Percentiles rank a stretch among this genome's conserved stretches.
Conservation (phyloP, 2,329 filamentous ascomycete genomes). For the Calonectria hawksworthii region DNA sequence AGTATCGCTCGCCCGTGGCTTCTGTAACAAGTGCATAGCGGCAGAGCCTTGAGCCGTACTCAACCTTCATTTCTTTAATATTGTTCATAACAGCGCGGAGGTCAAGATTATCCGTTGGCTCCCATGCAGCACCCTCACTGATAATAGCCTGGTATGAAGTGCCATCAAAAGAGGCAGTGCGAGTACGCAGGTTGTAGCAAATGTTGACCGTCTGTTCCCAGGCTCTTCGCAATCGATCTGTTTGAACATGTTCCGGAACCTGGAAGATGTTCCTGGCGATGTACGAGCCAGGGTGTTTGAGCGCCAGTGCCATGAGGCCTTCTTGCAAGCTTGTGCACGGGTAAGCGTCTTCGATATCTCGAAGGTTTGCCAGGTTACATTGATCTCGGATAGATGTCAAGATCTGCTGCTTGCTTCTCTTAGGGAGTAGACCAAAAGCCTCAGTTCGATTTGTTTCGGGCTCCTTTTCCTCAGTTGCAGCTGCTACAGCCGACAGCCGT, state of each 20-base stretch:
- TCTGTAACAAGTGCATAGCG: conserved; percentile 23
- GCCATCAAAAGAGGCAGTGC: conserved; percentile 13
- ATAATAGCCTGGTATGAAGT: background rate
- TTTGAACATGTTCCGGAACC: background rate
- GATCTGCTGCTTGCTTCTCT: background rate
- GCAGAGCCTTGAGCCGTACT: conserved; percentile 20
- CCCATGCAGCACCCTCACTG: background rate
- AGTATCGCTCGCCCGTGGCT: background rate
- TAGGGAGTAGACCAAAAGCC: background rate
- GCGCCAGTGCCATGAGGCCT: conserved; percentile 62
- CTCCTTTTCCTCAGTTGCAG: background rate
- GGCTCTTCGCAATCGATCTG: background rate
- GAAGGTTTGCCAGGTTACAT: background rate
- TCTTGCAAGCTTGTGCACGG: conserved; percentile 65
- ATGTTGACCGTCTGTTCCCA: conserved; percentile 24
- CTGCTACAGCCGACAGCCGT: background rate
- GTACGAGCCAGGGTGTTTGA: conserved; percentile 24
- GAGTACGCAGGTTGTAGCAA: conserved; percentile 19
- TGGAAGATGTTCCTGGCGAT: conserved; percentile 19
- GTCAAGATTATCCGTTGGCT: background rate
- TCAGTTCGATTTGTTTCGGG: background rate
- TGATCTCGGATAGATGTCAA: background rate
- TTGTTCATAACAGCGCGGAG: background rate
- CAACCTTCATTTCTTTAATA: conserved; percentile 16
- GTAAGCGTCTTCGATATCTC: conserved; percentile 60